Conservation (phyloP, 208 protist species). For the Endotrypanum monterogeii region DNA sequence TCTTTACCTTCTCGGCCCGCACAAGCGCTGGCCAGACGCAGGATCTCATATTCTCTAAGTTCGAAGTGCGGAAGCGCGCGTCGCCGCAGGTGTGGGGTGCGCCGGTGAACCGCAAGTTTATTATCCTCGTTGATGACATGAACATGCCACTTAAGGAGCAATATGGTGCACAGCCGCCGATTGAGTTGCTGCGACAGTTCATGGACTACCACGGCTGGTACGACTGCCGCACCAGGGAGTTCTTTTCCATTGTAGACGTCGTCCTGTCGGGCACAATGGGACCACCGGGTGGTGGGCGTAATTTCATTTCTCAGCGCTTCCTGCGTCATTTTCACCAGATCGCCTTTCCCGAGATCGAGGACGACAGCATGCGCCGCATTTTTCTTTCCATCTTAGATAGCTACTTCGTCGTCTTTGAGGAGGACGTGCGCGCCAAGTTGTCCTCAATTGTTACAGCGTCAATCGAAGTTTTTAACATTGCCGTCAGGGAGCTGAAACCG, state of each 20-base stretch:
- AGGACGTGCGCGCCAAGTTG: slow-evolving; percentile 81
- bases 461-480: slow-evolving; percentile 96
- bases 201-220: slow-evolving; percentile 98
- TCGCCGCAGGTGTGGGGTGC: slow-evolving; percentile 96
- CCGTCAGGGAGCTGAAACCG: slow-evolving; percentile 94
- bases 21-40: slow-evolving; percentile 98
- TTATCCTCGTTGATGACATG: slow-evolving; percentile 98
- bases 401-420: slow-evolving; percentile 89
- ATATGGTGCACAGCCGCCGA: slow-evolving; percentile 98
- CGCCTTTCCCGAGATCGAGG: slow-evolving; percentile 95
- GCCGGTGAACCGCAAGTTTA: slow-evolving; percentile 96
- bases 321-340: slow-evolving; percentile 99
- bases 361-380: slow-evolving; percentile 95
- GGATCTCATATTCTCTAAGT: slow-evolving; percentile 97
- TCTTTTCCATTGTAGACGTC: slow-evolving; percentile 96
- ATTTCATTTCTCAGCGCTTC: slow-evolving; percentile 96
- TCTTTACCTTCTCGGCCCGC: slow-evolving; percentile 98
- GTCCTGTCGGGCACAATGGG: slow-evolving; percentile 96
- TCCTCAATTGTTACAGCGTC: slow-evolving; percentile 89
- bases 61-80: slow-evolving; percentile 96
- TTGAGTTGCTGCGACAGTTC: slow-evolving; percentile 98
- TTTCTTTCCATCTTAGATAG: slow-evolving; percentile 95
- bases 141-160: slow-evolving; percentile 98
- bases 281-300: slow-evolving; percentile 96
- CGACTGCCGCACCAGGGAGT: slow-evolving; percentile 94